Percentiles rank a stretch among this genome's conserved stretches.
Conservation (phyloP, 176 grass and related monocot genomes). For the Ensete glaucum region DNA sequence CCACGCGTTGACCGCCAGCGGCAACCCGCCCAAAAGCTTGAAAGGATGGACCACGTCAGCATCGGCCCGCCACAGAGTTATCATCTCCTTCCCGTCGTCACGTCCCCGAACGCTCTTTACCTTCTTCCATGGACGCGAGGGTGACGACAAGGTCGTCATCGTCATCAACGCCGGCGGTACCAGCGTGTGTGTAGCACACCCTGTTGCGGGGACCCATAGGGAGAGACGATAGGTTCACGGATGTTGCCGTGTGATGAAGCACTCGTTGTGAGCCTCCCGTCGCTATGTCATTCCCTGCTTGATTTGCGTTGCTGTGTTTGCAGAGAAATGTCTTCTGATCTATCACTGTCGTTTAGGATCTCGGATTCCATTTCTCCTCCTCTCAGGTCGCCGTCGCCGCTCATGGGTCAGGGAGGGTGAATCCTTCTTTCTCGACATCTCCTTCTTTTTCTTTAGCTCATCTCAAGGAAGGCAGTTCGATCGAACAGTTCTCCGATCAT, state of each 20-base stretch:
- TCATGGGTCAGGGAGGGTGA: not conserved
- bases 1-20: not conserved
- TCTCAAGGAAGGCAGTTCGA: too few relatives aligned
- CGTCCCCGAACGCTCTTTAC: too few relatives aligned
- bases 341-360: not conserved
- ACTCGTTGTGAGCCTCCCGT: not conserved
- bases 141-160: not conserved
- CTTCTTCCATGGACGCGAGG: too few relatives aligned
- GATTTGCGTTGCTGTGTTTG: not conserved
- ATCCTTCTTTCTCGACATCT: too few relatives aligned
- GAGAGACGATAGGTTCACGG: not conserved
- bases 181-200: not conserved
- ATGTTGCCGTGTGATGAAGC: not conserved
- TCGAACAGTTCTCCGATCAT: too few relatives aligned
- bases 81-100: not conserved
- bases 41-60: not conserved
- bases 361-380: not conserved
- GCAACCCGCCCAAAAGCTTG: not conserved
- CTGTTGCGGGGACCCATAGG: not conserved
- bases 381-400: not conserved
- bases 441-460: too few relatives aligned
- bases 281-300: too few relatives aligned
- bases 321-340: not conserved
- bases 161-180: not conserved
- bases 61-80: not conserved